phyloP scores from a whole-genome alignment of 768 basidiomycete species.

The Psilocybe tampanensis region DNA sequence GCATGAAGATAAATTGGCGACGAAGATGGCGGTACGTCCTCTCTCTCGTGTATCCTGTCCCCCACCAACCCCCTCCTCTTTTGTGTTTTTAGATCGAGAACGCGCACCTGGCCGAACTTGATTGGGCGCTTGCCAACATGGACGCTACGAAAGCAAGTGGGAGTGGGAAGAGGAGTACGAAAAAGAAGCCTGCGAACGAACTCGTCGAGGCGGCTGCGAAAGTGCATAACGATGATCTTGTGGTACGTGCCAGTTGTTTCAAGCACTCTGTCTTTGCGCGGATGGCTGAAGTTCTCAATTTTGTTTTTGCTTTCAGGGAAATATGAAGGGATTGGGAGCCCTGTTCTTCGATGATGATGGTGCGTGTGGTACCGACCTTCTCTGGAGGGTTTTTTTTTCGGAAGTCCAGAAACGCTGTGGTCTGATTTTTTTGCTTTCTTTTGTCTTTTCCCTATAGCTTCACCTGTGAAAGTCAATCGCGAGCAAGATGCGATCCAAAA shows the following conservation, averaged over 20 bases:
- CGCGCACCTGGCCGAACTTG: constrained; percentile 71
- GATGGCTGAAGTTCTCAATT: too few species aligned
- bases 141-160: too few species aligned
- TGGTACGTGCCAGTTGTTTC: constrained; percentile 7
- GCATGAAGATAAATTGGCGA: constrained; percentile 68
- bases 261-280: too few species aligned
- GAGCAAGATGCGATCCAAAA: constrained; percentile 49
- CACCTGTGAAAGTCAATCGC: constrained; percentile 25
- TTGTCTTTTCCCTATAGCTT: constrained; percentile 28
- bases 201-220: constrained; percentile 48
- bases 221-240: constrained; percentile 46
- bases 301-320: constrained; percentile 41
- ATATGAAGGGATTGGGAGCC: constrained; percentile 60
- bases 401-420: too few species aligned
- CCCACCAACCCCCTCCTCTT: constrained; percentile 17
- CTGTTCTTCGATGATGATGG: constrained; percentile 79
- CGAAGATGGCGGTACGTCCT: constrained; percentile 67
- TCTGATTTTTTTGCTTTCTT: too few species aligned
- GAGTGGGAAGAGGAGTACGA: constrained; percentile 27
- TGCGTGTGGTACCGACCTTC: constrained; percentile 31
- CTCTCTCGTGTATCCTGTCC: background rate
- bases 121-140: constrained; percentile 80
- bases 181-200: constrained; percentile 32
- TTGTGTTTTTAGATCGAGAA: constrained; percentile 63
- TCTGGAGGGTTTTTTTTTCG: too few species aligned